Evolutionary conservation across 768 basidiomycete species (phyloP).

Genomic region (Lanmaoa rubissima): DNA sequence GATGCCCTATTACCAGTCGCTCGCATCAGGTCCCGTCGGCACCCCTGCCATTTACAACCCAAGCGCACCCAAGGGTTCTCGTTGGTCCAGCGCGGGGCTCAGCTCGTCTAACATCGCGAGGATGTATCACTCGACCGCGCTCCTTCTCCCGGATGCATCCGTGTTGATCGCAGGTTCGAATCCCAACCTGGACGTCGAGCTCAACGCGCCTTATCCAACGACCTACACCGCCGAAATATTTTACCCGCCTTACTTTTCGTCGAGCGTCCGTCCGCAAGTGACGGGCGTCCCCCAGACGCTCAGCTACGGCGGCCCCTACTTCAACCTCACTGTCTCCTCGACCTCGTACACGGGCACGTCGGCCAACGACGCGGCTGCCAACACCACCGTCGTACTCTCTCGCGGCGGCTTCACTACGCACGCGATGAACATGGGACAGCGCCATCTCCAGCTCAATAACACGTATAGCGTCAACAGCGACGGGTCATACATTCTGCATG

Average conservation of each 20-base stretch:
- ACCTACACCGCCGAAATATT: constrained; percentile 84
- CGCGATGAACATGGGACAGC: constrained; percentile 87
- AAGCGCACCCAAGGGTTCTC: constrained; percentile 61
- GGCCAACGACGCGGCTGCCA: constrained; percentile 68
- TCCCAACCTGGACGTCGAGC: constrained; percentile 83
- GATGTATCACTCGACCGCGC: constrained; percentile 88
- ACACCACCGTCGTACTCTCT: constrained; percentile 71
- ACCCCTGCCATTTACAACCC: constrained; percentile 86
- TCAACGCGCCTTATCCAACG: constrained; percentile 63
- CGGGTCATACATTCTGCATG: constrained; percentile 75
- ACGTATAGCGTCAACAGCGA: constrained; percentile 81
- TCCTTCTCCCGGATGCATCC: constrained; percentile 85
- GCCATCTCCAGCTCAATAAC: constrained; percentile 77
- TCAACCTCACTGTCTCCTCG: constrained; percentile 70
- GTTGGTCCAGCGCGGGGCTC: constrained; percentile 72
- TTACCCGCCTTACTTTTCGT: constrained; percentile 87
- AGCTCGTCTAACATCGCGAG: constrained; percentile 64
- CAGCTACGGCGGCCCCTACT: constrained; percentile 78
- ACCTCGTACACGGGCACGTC: constrained; percentile 59
- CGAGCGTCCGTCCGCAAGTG: constrained; percentile 64
- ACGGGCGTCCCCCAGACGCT: constrained; percentile 70
- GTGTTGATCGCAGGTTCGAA: constrained; percentile 91
- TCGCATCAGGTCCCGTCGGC: constrained; percentile 77
- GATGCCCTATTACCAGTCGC: constrained; percentile 70
- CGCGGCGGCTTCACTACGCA: constrained; percentile 88